Evolutionary conservation across 2,329 filamentous ascomycete genomes (phyloP), one percentile per base, ranked within the genome.

Genomic region (Fulvia fulva): DNA sequence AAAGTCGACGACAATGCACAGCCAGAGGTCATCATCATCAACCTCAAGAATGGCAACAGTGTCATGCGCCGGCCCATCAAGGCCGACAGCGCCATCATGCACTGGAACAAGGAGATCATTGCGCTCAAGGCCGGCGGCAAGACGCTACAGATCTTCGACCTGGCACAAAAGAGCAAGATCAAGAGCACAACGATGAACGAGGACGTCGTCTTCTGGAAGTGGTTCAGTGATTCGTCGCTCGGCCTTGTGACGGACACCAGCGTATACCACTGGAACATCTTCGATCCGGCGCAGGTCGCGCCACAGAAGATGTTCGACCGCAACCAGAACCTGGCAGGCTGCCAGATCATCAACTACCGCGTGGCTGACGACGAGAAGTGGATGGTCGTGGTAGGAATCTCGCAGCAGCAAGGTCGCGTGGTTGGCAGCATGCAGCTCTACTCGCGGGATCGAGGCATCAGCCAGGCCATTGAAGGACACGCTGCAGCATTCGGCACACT

Each of bases 311-410:
- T 96, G 69, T 99, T 97, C 74, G 93, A 97, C 74, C 89, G 94
- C 70, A 94, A 97, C 72, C 83, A 88, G 67, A 97, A 96, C 73
- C 84, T 99, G 57, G 84, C 83, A 68, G 89, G 88, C 65, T 95
- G 91, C 77, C 94, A 99, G 85, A 99, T 99, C 76, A 99, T 99
- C 84, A 99, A 97, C 80, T 99, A 99, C 79, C 91, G 93, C 67
- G 90, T 95, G 68, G 97, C 93, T 76, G 86, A 87, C 65, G 93
- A 99, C 65, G 91, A 91, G 74, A 96, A 96, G 78, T 99, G 94
- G 94, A 96, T 96, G 87, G 92, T 95, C 28, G 87, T 97, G 57
- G 91, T 99, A 58, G 94, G 94, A 70, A 99, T 99, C 69, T 92
- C 92, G 59, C 90, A 92, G 74, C 89, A 95, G 72, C 87, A 92